A percentile compares a stretch with the other conserved stretches of the same genome.
Conservation (phyloP, 2,329 filamentous ascomycete genomes). For the Epichloe coenophiala region DNA sequence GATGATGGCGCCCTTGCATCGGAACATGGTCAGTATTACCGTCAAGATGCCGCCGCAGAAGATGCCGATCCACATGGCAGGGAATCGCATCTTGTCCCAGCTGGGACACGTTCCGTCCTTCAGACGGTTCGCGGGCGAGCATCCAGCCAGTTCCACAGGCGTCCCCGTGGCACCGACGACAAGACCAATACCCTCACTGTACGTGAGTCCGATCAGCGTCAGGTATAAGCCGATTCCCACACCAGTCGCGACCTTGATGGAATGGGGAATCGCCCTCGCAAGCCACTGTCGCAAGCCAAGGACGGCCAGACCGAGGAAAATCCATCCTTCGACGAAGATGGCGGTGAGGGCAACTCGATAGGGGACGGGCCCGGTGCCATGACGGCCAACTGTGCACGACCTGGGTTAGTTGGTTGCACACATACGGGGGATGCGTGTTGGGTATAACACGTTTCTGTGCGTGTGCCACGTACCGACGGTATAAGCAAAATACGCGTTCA, state of each 20-base stretch:
- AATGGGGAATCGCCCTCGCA: slow-evolving; percentile 66
- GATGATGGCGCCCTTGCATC: slow-evolving; percentile 78
- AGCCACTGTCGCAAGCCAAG: slow-evolving; percentile 81
- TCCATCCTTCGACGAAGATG: slow-evolving; percentile 77
- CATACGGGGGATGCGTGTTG: neutral
- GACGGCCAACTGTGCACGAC: slow-evolving; percentile 45
- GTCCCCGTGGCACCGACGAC: slow-evolving; percentile 55
- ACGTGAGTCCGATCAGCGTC: slow-evolving; percentile 62
- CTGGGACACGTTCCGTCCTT: slow-evolving; percentile 45
- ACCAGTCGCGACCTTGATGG: slow-evolving; percentile 76
- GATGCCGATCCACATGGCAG: slow-evolving; percentile 77
- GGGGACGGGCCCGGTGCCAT: slow-evolving; percentile 59
- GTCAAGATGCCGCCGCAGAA: slow-evolving; percentile 76
- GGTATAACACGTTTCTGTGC: slow-evolving; percentile 7
- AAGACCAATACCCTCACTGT: slow-evolving; percentile 69
- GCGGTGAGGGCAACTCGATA: slow-evolving; percentile 69
- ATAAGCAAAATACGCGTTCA: slow-evolving; percentile 82
- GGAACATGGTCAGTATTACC: slow-evolving; percentile 69
- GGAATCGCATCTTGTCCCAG: slow-evolving; percentile 63
- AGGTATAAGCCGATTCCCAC: slow-evolving; percentile 79
- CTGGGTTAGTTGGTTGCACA: slow-evolving; percentile 3
- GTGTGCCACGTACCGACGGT: slow-evolving; percentile 27
- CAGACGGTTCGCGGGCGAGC: slow-evolving; percentile 31
- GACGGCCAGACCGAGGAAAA: slow-evolving; percentile 69
- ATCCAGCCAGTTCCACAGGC: slow-evolving; percentile 65